Conservation (phyloP, 2,329 filamentous ascomycete species). For the Apiospora rasikravindrae region DNA sequence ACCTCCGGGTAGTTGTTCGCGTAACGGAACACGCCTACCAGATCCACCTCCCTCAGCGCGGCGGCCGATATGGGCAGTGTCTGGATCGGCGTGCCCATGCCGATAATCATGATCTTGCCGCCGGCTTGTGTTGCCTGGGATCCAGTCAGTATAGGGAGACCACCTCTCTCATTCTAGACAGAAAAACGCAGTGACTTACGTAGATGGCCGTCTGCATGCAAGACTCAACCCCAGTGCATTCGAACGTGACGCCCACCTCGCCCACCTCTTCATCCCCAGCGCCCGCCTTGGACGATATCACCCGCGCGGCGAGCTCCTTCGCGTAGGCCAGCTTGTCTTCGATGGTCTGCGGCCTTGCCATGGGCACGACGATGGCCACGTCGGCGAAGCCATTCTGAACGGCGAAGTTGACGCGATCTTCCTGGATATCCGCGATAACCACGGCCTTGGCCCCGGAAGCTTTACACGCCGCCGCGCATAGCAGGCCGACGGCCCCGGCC, state of each 20-base stretch:
- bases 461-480: constrained; percentile 63
- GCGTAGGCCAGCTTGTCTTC: constrained; percentile 60
- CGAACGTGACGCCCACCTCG: constrained; percentile 72
- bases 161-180: not conserved
- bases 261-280: constrained; percentile 54
- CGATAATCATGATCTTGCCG: constrained; percentile 76
- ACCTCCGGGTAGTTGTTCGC: constrained; percentile 72
- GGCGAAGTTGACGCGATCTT: constrained; percentile 63
- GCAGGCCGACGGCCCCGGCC: constrained; percentile 65
- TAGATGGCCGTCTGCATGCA: constrained; percentile 80
- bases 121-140: constrained; percentile 66
- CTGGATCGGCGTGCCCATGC: constrained; percentile 80
- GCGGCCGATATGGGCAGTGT: constrained; percentile 75
- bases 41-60: constrained; percentile 76
- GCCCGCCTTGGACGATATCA: constrained; percentile 41
- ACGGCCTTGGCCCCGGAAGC: constrained; percentile 50
- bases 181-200: constrained; percentile 42
- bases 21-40: constrained; percentile 79
- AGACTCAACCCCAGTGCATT: constrained; percentile 79
- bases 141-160: not conserved
- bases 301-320: constrained; percentile 51
- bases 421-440: constrained; percentile 61
- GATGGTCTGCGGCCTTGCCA: constrained; percentile 52
- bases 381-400: constrained; percentile 61
- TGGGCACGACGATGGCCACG: constrained; percentile 54